These are phyloP conservation scores for Plasmopara viticola DNA, from an alignment of 352 stramenopile species.

Conservation along the genomic window DNA sequence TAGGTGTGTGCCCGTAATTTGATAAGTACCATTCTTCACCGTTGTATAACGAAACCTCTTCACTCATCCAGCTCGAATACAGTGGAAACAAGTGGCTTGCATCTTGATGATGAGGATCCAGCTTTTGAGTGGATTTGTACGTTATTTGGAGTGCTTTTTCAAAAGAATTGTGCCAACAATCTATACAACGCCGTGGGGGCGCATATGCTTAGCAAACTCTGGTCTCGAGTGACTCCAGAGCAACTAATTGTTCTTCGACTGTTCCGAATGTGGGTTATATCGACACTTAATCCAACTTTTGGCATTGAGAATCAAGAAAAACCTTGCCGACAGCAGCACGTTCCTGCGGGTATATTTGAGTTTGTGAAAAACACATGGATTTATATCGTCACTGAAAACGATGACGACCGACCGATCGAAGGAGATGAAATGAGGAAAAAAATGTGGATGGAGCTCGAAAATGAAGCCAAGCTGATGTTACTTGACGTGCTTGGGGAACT, in stretches of 20 bases:
- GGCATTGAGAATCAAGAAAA: neutral
- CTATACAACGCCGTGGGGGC: constrained; percentile 70
- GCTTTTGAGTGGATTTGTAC: constrained; percentile 77
- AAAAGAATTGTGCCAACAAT: constrained; percentile 34
- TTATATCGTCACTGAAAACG: constrained; percentile 33
- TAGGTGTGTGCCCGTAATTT: constrained; percentile 63
- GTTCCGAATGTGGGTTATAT: constrained; percentile 55
- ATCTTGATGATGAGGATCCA: constrained; percentile 43
- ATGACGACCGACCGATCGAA: constrained; percentile 58
- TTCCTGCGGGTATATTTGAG: constrained; percentile 31
- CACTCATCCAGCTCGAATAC: constrained; percentile 3
- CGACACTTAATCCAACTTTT: constrained; percentile 1
- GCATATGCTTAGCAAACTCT: constrained; percentile 71
- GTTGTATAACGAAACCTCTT: constrained; percentile 45
- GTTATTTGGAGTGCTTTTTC: constrained; percentile 59
- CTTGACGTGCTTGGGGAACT: constrained; percentile 64
- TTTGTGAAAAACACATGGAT: constrained; percentile 53
- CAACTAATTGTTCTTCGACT: constrained; percentile 76
- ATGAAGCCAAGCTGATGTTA: constrained; percentile 69
- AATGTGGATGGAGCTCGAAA: constrained; percentile 72
- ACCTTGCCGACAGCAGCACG: constrained; percentile 2
- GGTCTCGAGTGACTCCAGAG: constrained; percentile 74
- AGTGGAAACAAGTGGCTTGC: constrained; percentile 1
- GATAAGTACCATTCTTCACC: constrained; percentile 69
- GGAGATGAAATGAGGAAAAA: constrained; percentile 50